phyloP scores from a whole-genome alignment of 2,329 filamentous ascomycete genomes.

The Hymenoscyphus fructigenus region DNA sequence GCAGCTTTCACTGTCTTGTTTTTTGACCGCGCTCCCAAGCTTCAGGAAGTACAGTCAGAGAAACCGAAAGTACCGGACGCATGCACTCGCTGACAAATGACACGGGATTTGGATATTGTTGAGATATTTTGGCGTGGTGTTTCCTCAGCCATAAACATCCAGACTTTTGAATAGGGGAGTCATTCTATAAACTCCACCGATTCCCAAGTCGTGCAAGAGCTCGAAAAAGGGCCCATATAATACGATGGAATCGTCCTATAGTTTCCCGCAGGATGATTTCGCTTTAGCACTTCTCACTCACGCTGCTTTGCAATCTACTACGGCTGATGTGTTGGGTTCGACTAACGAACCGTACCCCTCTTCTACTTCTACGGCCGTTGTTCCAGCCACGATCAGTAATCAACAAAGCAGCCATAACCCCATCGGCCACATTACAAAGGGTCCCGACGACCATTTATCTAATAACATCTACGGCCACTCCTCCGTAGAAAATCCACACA shows the following conservation, averaged over 20 bases:
- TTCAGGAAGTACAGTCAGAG: neutral
- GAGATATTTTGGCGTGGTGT: neutral
- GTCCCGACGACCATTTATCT: neutral
- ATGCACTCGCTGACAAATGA: neutral
- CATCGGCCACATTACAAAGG: constrained; percentile 1
- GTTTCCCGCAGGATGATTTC: constrained; percentile 27
- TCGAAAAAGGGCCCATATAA: constrained; percentile 3
- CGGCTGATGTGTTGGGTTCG: neutral
- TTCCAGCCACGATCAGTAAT: constrained; percentile 16
- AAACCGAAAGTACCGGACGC: neutral
- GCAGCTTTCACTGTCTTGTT: neutral
- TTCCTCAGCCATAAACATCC: too few species aligned
- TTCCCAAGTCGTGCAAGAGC: neutral
- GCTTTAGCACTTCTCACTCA: constrained; percentile 31
- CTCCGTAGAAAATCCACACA: neutral
- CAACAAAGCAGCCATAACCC: constrained; percentile 8
- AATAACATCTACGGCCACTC: too few species aligned
- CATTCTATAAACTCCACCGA: too few species aligned
- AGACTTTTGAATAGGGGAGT: too few species aligned
- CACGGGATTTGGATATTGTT: neutral
- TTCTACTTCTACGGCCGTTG: neutral
- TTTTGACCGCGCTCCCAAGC: neutral
- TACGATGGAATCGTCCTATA: constrained; percentile 25
- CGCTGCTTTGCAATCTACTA: constrained; percentile 27
- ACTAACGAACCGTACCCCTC: neutral